These are phyloP conservation scores for Trichophyton mentagrophytes DNA, from an alignment of 2,329 filamentous ascomycete species.

Conservation along the genomic window DNA sequence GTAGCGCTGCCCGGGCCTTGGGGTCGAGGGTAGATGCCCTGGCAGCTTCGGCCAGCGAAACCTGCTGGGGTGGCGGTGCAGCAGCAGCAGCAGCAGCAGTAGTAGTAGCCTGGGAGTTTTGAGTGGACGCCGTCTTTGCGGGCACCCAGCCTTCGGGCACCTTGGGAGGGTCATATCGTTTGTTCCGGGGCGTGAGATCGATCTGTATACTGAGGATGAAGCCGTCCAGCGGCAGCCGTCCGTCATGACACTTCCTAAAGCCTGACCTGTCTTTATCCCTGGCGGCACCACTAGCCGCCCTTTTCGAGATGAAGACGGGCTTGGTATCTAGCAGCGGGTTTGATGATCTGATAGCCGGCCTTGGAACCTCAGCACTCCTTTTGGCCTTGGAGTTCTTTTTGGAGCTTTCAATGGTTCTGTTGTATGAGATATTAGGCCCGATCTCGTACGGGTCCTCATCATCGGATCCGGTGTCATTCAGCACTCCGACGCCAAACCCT, in stretches of 20 bases:
- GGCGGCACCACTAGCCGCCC: conserved; percentile 29
- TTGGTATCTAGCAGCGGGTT: conserved; percentile 55
- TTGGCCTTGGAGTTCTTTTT: conserved; percentile 56
- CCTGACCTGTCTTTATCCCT: conserved; percentile 30
- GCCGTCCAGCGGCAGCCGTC: conserved; percentile 63
- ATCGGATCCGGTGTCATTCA: conserved; percentile 90
- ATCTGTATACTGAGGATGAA: conserved; percentile 56
- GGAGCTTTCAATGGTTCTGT: conserved; percentile 63
- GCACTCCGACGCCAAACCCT: conserved; percentile 72
- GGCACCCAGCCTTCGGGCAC: conserved; percentile 56
- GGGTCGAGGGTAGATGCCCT: conserved; percentile 64
- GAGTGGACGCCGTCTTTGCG: conserved; percentile 33
- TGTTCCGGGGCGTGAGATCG: conserved; percentile 26
- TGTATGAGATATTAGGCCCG: conserved; percentile 81
- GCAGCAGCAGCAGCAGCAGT: too few relatives aligned
- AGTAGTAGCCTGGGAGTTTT: conserved; percentile 12
- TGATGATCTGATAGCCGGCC: conserved; percentile 35
- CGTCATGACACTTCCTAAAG: conserved; percentile 67
- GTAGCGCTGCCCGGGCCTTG: conserved; percentile 59
- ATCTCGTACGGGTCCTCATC: conserved; percentile 91
- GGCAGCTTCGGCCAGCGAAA: conserved; percentile 64
- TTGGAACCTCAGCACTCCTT: conserved; percentile 23
- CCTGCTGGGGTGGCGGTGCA: conserved; percentile 31
- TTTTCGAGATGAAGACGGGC: conserved; percentile 65
- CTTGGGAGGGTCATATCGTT: conserved; percentile 33